Evolutionary conservation across 2,329 filamentous ascomycete species (phyloP), one percentile per base, ranked within the genome.

Genomic region (Rugonectria rugulosa): DNA sequence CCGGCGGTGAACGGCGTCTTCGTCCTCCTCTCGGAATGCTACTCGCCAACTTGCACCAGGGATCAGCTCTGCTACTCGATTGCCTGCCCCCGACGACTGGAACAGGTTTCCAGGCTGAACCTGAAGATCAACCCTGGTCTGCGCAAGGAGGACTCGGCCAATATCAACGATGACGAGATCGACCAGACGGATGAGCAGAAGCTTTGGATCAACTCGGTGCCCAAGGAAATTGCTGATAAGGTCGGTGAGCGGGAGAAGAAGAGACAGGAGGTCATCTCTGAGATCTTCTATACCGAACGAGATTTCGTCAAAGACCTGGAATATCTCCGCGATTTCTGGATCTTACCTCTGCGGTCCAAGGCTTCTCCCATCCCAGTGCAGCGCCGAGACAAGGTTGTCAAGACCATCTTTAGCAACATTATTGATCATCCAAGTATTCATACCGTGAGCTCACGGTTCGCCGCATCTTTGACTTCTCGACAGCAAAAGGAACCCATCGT

Each of bases 221-320:
- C 93, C 1, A 95, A 97, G 73, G 95, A 98, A 72, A 81, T 99
- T 53, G 92, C 93, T 1, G 93, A 98, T 65, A 91, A 88, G 69
- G 88, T 97, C 24, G 88, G 87, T 44, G 95, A 99, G 64, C 86
- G 85, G 63, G 95, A 99, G 74, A 96, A 97, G 86, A 98, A 98
- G 79, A 87, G 95, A 38, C 95, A 99, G 72, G 95, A 99, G 71
- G 91, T 99, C 65, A 97, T 99, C 57, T 97, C 94, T 6, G 95
- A 99, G 73, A 88, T 98, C 59, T 97, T 96, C 87, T 99, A 99
- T 77, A 99, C 95, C 0, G 95, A 99, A 73, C 87, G 95, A 65
- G 95, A 99, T 76, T 99, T 99, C 68, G 95, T 99, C 71, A 99
- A 99, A 79, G 95, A 99, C 74, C 80, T 99, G 67, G 95, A 99